phyloP scores from a whole-genome alignment of 768 basidiomycete genomes.

The Suillus subaureus region DNA sequence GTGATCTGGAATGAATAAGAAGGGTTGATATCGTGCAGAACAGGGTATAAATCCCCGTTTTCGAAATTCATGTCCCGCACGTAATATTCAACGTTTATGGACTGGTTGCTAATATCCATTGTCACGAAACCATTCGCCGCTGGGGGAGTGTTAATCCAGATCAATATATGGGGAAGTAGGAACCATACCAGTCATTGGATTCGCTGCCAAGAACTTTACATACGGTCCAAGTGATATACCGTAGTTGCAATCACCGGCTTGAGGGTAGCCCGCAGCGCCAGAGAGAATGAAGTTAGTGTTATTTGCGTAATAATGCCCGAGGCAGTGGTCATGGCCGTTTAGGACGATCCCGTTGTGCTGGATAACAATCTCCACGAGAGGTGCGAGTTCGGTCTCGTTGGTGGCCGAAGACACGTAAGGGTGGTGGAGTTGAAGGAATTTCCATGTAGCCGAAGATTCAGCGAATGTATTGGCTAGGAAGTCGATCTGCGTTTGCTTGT shows the following conservation, averaged over 20 bases:
- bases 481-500: background rate
- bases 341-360: background rate
- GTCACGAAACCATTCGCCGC: conserved; percentile 6
- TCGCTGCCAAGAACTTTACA: background rate
- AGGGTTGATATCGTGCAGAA: conserved; percentile 1
- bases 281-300: conserved; percentile 5
- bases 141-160: background rate
- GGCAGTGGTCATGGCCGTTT: conserved; percentile 5
- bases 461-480: conserved; percentile 1
- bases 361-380: conserved; percentile 1
- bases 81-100: conserved; percentile 2
- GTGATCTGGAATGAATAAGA: conserved; percentile 5
- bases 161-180: background rate
- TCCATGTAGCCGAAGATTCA: conserved; percentile 1
- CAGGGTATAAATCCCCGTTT: conserved; percentile 4
- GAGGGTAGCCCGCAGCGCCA: conserved; percentile 5
- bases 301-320: background rate
- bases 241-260: conserved; percentile 2
- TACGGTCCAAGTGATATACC: conserved; percentile 2
- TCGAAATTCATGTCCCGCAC: conserved; percentile 5
- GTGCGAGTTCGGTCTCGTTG: conserved; percentile 2
- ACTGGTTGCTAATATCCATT: conserved; percentile 2
- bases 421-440: conserved; percentile 4
- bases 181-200: conserved; percentile 1
- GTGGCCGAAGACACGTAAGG: conserved; percentile 1